Percentiles rank a stretch among this genome's conserved stretches.
Evolutionary conservation across 306 rosid species (phyloP).

Genomic region (Cucurbita ficifolia): DNA sequence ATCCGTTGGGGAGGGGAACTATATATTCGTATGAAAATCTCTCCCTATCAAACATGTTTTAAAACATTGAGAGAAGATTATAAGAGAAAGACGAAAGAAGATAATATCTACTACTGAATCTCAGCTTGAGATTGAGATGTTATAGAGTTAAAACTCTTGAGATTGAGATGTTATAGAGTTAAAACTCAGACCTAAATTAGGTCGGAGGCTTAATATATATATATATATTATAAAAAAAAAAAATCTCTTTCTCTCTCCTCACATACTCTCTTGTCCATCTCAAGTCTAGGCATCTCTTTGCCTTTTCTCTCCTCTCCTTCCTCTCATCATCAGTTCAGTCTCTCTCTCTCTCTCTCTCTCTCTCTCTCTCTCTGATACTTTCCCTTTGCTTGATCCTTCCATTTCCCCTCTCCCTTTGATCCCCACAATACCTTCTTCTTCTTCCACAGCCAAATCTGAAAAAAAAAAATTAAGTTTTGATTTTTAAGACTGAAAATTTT

Average conservation of each 20-base stretch:
- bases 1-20: too few species aligned
- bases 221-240: not conserved
- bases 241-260: not conserved
- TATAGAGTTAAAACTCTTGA: too few species aligned
- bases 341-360: not conserved
- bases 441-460: not conserved
- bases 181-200: too few species aligned
- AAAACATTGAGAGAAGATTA: too few species aligned
- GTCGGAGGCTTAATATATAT: too few species aligned
- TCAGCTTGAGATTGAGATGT: too few species aligned
- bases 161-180: too few species aligned
- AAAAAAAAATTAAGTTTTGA: not conserved
- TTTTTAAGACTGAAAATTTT: not conserved
- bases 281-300: slow-evolving; percentile 4
- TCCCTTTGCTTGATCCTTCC: not conserved
- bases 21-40: too few species aligned
- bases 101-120: too few species aligned
- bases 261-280: slow-evolving; percentile 7
- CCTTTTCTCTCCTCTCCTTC: not conserved
- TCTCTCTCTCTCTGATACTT: not conserved
- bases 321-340: not conserved
- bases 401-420: not conserved
- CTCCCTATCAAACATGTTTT: too few species aligned
- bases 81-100: too few species aligned
- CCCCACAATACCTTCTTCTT: not conserved